Evolutionary conservation across 306 rosid genomes (phyloP), one percentile per base, ranked within the genome.

Genomic region (Prunus campanulata): DNA sequence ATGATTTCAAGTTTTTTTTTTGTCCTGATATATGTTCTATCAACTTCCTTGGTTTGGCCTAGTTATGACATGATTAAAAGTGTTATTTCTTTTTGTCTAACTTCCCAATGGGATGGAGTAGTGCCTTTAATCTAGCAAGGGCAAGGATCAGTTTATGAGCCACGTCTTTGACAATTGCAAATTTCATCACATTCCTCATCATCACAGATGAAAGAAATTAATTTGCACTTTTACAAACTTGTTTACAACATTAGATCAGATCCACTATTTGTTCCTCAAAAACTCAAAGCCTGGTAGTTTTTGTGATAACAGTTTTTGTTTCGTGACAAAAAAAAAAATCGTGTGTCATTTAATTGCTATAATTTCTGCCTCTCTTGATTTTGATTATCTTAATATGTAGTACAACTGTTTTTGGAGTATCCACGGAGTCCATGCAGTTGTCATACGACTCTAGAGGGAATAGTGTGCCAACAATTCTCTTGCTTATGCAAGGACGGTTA

Each of bases 381-480:
- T 83, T 49, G 11, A 77, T 47, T 66, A 1, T 83, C 66, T 60
- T 74, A 61, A 60, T 22, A 46, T 87, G 85, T 48, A 94, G 98
- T 80, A 80, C 93, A 47, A 89, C 97, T 60, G 95, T 91, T 77
- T 91, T 94, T 59, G 98, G 97, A 77, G 98, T 91, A 83, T 94
- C 98, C 32, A 90, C 96, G 50, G 96, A 94, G 73, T 94, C 98
- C 64, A 94, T 94, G 97, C 94, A 91, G 70, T 79, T 91, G 82
- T 89, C 96, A 0, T 92, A 85, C 79, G 98, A 94, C 77, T 74
- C 93, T 14, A 90, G 97, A 85, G 98, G 98, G 84, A 94, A 90
- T 78, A 91, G 91, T 66, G 97, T 94, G 77, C 98, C 98, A 1
- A 86, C 97, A 6, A 94, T 94, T 87, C 97, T 94, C 68, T 83